phyloP scores from a whole-genome alignment of 176 grass and related monocot species.

The Cymbopogon citratus region DNA sequence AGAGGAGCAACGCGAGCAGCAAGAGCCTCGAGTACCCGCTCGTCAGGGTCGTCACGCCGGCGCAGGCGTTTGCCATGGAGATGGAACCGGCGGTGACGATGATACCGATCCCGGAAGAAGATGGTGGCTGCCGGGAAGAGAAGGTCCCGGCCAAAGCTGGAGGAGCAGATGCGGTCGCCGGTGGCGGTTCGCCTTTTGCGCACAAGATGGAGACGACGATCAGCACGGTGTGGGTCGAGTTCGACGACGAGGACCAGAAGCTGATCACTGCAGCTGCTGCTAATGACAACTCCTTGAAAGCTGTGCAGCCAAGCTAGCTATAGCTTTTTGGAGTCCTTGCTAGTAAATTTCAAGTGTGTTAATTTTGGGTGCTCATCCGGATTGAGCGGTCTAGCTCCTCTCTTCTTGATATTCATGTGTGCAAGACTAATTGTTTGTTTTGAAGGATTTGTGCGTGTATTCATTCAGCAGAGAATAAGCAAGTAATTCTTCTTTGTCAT shows the following conservation, averaged over 20 bases:
- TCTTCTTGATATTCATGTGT: conserved; percentile 31
- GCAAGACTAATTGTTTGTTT: conserved; percentile 36
- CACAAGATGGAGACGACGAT: conserved; percentile 76
- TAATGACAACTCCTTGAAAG: background rate
- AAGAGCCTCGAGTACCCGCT: conserved; percentile 75
- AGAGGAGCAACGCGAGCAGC: conserved; percentile 39
- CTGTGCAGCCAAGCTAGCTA: conserved; percentile 13
- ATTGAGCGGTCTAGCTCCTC: background rate
- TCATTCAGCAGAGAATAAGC: conserved; percentile 23
- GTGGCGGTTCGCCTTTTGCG: background rate
- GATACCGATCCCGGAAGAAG: background rate
- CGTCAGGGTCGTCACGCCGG: conserved; percentile 60
- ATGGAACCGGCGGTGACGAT: conserved; percentile 10
- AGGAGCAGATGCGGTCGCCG: background rate
- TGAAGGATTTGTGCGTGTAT: conserved; percentile 26
- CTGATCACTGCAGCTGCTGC: background rate
- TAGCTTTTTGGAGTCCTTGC: conserved; percentile 25
- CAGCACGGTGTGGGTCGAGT: conserved; percentile 88
- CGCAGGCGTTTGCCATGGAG: conserved; percentile 16
- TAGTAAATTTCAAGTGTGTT: conserved; percentile 15
- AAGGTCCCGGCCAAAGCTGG: background rate
- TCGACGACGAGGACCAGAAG: conserved; percentile 48
- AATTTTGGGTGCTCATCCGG: conserved; percentile 28
- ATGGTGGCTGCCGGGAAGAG: background rate
- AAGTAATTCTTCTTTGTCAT: background rate